Base-by-base conservation (phyloP, 2,329 filamentous ascomycete species). In the Pseudogymnoascus sp. region DNA sequence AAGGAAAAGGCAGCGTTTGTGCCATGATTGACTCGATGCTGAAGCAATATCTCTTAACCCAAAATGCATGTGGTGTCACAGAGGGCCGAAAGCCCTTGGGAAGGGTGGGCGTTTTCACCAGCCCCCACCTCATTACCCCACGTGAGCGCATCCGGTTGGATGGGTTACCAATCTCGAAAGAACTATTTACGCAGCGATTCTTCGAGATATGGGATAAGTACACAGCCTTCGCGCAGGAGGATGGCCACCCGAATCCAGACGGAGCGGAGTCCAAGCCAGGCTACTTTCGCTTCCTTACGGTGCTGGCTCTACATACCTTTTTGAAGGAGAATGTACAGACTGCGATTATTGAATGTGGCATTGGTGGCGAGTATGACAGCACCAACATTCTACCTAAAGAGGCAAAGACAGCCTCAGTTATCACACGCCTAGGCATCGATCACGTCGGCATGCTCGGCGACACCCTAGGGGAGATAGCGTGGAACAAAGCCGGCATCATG, bases 401-500 rank as follows among this genome's bases (percentile, higher is more conserved):
- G 10, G 81, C 83, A 11, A 88, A 92, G 0, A 87, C 84, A 6
- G 87, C 87, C 1, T 83, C 86, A 1, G 89, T 88, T 0, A 86
- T 97, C 38, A 87, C 91, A 19, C 91, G 88, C 70, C 75, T 97
- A 47, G 92, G 91, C 3, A 88, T 96, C 65, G 93, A 97, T 70
- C 93, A 97, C 74, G 86, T 88, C 0, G 85, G 83, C 4, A 86
- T 96, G 81, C 79, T 97, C 36, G 93, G 93, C 10, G 80, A 83
- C 38, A 93, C 91, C 0, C 83, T 93, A 61, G 87, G 89, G 64
- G 80, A 91, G 71, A 96, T 96, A 67, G 87, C 92, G 2, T 96
- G 92, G 93, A 90, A 96, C 74, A 97, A 97, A 75, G 88, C 87
- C 6, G 93, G 93, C 0, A 90, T 97, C 50, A 88, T 96, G 73